Base-by-base conservation (phyloP, 257 asterid species). In the Eucommia ulmoides region DNA sequence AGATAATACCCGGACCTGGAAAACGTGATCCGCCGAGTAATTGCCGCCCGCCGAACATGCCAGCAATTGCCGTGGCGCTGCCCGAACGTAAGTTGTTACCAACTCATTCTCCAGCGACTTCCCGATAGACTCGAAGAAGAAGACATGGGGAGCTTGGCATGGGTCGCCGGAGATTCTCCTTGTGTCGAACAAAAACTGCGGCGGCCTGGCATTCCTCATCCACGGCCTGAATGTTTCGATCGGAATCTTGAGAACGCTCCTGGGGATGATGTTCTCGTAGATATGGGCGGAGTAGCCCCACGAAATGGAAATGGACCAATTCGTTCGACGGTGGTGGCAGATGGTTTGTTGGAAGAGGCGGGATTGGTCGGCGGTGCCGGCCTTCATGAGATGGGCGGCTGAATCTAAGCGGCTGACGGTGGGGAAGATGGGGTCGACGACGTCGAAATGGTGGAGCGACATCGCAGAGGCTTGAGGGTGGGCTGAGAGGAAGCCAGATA, bases 401-500 rank as follows among this genome's bases (percentile, higher is more conserved):
- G 97, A 80, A 15, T 77, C 73, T 11, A 77, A 65, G 53, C 68
- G 94, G 4, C 83, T 70, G 24, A 49, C 64, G 63, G 70, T 69
- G 0, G 93, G 93, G 47, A 88, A 82, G 63, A 88, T 53, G 0
- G 93, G 65, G 8, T 58, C 35, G 6, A 88, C 81, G 8, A 49
- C 23, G 64, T 80, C 94, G 22, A 82, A 85, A 63, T 88, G 97
- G 74, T 89, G 97, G 42, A 89, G 91, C 1, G 97, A 84, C 6
- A 89, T 88, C 2, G 82, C 73, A 0, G 96, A 93, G 7, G 83
- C 76, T 69, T 73, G 0, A 2, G 97, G 96, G 42, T 88, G 97
- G 7, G 97, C 97, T n/a, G 93, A 69, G 24, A 88, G 62, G 22
- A 88, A 70, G 54, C 97, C 97, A 25, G 69, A 84, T 0, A 74